Evolutionary conservation across 1,139 yeast species (phyloP), one percentile per base, ranked within the genome.

Genomic region (Scheffersomyces stambukii): DNA sequence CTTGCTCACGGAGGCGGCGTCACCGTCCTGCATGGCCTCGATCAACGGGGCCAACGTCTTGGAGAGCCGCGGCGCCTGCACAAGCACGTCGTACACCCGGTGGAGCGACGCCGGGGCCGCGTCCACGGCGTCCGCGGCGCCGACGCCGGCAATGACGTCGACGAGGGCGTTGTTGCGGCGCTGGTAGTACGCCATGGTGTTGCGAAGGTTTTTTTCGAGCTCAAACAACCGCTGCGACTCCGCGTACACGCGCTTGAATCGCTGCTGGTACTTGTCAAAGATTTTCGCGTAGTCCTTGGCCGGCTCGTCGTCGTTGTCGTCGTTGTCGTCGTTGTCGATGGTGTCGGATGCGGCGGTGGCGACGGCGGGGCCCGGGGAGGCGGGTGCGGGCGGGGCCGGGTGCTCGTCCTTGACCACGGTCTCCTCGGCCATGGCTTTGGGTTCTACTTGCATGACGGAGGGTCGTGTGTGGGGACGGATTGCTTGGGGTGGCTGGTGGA

Each of bases 91-190:
- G 8, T 45, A 45, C n/a, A 61, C 35, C 20, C 65, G 41, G 18
- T 16, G 18, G 6, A 6, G 6, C 18, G 8, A 8, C 8, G 6
- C 18, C 8, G 6, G 18, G 8, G 19, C n/a, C 10, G 5, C 4
- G 5, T 16, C 19, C 11, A 13, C 10, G 4, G 16, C 8, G 8
- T 23, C 29, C 9, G 23, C 25, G 4, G 37, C 38, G 17, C 46
- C 60, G 10, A 48, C 28, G 19, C 53, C 51, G 4, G 40, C 45
- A 13, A 66, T 37, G 7, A 63, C 30, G 20, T 58, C 60, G 15
- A 66, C 40, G 14, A 66, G 24, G 0, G 70, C 66, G 30, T 62
- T 57, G 37, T 64, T 64, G 31, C 70, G 47, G 28, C 72, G 46
- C 26, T 61, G 56, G 33, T 54, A 63, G 36, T 51, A 58, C 22